Conservation (phyloP, 257 asterid species). For the Solanum sitiens region DNA sequence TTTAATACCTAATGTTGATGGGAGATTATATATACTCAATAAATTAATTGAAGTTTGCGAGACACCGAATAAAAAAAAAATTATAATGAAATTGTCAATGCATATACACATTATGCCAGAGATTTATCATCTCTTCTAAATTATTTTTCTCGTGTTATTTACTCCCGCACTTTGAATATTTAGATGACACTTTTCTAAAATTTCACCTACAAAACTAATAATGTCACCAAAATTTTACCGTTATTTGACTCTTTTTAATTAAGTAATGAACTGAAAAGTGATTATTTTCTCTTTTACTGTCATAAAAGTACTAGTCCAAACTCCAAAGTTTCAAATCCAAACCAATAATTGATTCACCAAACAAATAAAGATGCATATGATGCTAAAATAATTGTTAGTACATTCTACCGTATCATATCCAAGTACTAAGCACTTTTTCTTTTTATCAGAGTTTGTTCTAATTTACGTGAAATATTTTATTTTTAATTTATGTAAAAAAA, state of each 20-base stretch:
- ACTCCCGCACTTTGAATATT: not conserved
- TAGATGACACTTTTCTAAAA: not conserved
- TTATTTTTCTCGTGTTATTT: not conserved
- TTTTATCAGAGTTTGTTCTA: no score
- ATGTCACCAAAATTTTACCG: not conserved
- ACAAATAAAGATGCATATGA: not conserved
- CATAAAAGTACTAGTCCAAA: not conserved
- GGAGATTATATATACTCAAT: no score
- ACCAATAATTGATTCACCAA: not conserved
- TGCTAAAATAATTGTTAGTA: not conserved
- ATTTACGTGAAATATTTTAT: not conserved
- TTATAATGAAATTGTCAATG: no score
- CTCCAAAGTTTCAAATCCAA: no score
- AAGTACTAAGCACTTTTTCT: not conserved
- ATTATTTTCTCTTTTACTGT: not conserved
- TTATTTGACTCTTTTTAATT: not conserved
- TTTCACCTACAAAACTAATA: not conserved
- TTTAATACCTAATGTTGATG: no score
- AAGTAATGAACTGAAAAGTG: not conserved
- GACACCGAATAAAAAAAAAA: no score
- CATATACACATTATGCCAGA: not conserved
- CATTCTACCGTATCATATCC: not conserved
- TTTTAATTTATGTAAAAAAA: rapidly evolving
- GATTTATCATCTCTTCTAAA: not conserved
- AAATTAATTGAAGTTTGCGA: no score